These are phyloP conservation scores for Botrytis aclada DNA, from an alignment of 2,329 filamentous ascomycete species.

Conservation along the genomic window DNA sequence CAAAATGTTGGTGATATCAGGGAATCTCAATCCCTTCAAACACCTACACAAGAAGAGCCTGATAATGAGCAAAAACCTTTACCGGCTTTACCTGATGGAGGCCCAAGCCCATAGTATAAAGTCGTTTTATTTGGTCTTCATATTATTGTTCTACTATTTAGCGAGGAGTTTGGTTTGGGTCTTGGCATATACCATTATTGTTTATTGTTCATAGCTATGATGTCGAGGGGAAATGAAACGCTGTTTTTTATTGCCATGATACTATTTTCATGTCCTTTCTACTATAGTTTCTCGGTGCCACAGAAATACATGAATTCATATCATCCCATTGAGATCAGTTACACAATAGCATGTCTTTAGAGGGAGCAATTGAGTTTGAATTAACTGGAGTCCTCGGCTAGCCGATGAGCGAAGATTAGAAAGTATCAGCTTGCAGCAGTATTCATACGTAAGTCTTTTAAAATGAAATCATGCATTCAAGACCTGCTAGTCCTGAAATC, in stretches of 20 bases:
- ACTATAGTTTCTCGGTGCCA: background rate
- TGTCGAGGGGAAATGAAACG: background rate
- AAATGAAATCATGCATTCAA: background rate
- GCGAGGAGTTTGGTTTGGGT: conserved; percentile 11
- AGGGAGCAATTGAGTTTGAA: background rate
- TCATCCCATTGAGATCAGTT: background rate
- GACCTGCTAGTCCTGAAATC: background rate
- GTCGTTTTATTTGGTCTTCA: background rate
- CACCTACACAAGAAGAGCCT: background rate
- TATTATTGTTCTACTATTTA: conserved; percentile 5
- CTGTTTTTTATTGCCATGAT: background rate
- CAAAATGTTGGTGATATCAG: background rate
- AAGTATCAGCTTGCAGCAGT: background rate
- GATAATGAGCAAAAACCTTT: background rate
- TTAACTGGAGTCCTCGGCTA: background rate
- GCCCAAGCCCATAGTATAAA: background rate
- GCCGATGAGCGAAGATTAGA: background rate
- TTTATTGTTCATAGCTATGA: background rate
- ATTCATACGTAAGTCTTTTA: background rate
- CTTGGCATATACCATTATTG: conserved; percentile 4
- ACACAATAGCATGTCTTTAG: background rate
- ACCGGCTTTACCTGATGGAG: conserved; percentile 4
- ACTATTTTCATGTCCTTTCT: background rate
- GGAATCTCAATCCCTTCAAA: background rate
- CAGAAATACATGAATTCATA: background rate